These are phyloP conservation scores for Geotrichum australiense DNA, from an alignment of 1,139 yeast genomes.

Conservation along the genomic window DNA sequence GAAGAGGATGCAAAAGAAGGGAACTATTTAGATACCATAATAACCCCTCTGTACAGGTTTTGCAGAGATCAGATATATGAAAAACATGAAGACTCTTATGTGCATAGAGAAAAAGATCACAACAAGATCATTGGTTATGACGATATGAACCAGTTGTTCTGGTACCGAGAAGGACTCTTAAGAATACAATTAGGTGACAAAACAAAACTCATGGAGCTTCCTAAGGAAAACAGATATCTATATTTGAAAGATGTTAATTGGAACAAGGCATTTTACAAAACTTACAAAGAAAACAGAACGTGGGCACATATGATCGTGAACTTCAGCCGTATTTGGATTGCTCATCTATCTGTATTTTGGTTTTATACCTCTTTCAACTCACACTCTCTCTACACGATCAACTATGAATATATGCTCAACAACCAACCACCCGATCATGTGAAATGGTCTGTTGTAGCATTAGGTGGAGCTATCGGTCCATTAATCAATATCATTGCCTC, in stretches of 20 bases:
- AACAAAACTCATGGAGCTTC: conserved; percentile 40
- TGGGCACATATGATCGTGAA: conserved; percentile 75
- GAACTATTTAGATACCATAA: conserved; percentile 54
- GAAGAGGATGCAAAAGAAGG: conserved; percentile 19
- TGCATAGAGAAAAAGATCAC: conserved; percentile 59
- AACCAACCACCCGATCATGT: conserved; percentile 62
- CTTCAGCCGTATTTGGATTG: conserved; percentile 77
- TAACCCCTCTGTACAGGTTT: conserved; percentile 68
- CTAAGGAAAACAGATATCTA: conserved; percentile 42
- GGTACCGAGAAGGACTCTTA: conserved; percentile 63
- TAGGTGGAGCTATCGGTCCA: conserved; percentile 70
- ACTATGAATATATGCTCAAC: conserved; percentile 51
- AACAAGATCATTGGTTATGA: conserved; percentile 71
- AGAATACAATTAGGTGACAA: conserved; percentile 41
- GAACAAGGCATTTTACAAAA: conserved; percentile 60
- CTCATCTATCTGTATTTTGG: conserved; percentile 75
- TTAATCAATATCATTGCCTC: conserved; percentile 57
- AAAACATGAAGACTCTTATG: conserved; percentile 35
- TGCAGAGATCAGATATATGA: conserved; percentile 50
- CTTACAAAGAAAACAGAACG: conserved; percentile 65
- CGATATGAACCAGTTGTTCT: conserved; percentile 76
- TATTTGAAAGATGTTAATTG: conserved; percentile 50
- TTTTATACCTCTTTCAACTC: conserved; percentile 72
- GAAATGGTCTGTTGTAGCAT: conserved; percentile 53
- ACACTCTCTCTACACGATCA: conserved; percentile 63